Base-by-base conservation (phyloP, 129 eudicot species). In the Chrysanthemum lavandulifolium region DNA sequence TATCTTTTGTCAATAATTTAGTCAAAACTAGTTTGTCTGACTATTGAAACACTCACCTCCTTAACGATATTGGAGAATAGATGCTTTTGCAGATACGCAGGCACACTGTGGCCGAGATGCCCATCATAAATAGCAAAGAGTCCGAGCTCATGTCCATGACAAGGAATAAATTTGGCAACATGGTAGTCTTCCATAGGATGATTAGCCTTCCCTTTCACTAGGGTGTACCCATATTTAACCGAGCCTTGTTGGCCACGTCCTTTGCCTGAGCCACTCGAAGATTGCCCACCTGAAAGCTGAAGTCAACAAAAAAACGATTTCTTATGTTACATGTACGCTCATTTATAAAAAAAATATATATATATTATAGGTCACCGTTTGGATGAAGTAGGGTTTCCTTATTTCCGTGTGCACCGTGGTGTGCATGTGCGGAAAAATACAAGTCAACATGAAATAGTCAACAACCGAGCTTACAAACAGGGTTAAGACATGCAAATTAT, bases 171-270 rank as follows among this genome's bases (percentile, higher is more conserved):
- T 77, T 91, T 88, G 59, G 97, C 85, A 52, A 91, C 96, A 79
- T 88, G 92, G 79, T 77, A 91, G 78, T 91, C 97, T 77, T 91
- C 97, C 97, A 91, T 91, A 3, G 97, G 95, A 81, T 91, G 97
- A 81, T 79, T 88, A 57, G 97, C 96, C 58, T 91, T 91, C 65
- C 97, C 97, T 73, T 91, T 88, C 33, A 88, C 85, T 6, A 91
- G 81, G 73, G 79, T 78, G 82, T 75, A 88, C 52, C 97, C 97
- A 50, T 76, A 87, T 60, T 80, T 92, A 12, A 86, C 76, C 36
- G 83, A 73, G 62, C 95, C 88, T 13, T 79, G 86, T 21, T 69
- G 62, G 73, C 95, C 89, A 75, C 83, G 89, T 31, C 96, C 92
- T 78, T 92, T 92, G 56, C 96, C 98, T 61, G 91, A 71, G 59